phyloP scores from a whole-genome alignment of 768 basidiomycete species.

The Russula vinacea region DNA sequence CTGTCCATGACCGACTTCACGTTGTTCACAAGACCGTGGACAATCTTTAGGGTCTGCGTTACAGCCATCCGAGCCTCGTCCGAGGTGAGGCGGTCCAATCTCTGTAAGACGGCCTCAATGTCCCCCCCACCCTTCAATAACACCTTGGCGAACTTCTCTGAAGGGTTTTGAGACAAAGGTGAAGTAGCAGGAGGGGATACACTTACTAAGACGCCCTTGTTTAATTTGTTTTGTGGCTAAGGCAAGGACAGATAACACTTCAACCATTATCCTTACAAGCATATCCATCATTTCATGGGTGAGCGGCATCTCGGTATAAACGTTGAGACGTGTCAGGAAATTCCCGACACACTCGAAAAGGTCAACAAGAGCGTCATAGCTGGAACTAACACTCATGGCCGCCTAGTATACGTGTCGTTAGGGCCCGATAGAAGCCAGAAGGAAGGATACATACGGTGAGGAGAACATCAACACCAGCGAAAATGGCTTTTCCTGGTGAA shows the following conservation, averaged over 20 bases:
- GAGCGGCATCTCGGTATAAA: neutral
- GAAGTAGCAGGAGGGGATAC: neutral
- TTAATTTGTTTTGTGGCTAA: slow-evolving; percentile 15
- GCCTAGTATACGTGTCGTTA: neutral
- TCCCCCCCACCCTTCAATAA: slow-evolving; percentile 10
- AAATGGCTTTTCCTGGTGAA: slow-evolving; percentile 12
- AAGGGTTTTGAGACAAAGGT: neutral
- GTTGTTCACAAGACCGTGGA: slow-evolving; percentile 12
- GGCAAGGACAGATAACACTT: slow-evolving; percentile 16
- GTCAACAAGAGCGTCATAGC: slow-evolving; percentile 20
- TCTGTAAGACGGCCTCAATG: slow-evolving; percentile 2
- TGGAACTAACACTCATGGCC: slow-evolving; percentile 1
- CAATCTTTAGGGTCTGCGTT: slow-evolving; percentile 12
- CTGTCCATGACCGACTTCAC: slow-evolving; percentile 19
- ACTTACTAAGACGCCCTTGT: slow-evolving; percentile 14
- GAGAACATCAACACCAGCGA: slow-evolving; percentile 14
- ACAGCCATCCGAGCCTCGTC: slow-evolving; percentile 12
- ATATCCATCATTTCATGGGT: slow-evolving; percentile 4
- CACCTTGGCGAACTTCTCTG: slow-evolving; percentile 9
- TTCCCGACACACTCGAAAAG: slow-evolving; percentile 7
- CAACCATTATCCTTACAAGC: slow-evolving; percentile 11
- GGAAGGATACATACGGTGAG: slow-evolving; percentile 1
- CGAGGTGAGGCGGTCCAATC: slow-evolving; percentile 17
- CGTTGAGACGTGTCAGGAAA: slow-evolving; percentile 15
- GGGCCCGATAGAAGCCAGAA: neutral